A percentile compares a stretch with the other conserved stretches of the same genome.
Conservation (phyloP, 2,329 filamentous ascomycete genomes). For the Colletotrichum spinosum region DNA sequence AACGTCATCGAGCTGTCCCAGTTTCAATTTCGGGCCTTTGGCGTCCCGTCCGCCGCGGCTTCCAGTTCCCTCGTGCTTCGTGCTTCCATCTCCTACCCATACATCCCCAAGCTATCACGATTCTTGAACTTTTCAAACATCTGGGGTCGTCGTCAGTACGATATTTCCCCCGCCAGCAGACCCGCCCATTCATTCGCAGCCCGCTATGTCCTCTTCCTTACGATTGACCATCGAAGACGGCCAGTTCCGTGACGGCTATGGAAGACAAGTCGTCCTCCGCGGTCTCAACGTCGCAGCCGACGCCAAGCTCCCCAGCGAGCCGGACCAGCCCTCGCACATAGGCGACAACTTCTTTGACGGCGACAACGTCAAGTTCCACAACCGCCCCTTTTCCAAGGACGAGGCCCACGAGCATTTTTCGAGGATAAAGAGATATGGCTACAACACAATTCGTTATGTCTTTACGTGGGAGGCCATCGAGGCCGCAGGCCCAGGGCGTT, state of each 20-base stretch:
- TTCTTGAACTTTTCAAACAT: background rate
- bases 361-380: conserved; percentile 90
- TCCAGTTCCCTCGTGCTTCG: conserved; percentile 10
- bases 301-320: conserved; percentile 86
- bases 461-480: conserved; percentile 99
- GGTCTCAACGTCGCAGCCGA: conserved; percentile 96
- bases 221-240: conserved; percentile 87
- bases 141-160: background rate
- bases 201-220: conserved; percentile 73
- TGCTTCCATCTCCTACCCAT: conserved; percentile 21
- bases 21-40: conserved; percentile 34
- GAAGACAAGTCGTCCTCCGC: conserved; percentile 87
- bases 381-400: conserved; percentile 83
- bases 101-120: background rate
- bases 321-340: conserved; percentile 84
- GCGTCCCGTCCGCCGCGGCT: conserved; percentile 26
- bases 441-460: conserved; percentile 95
- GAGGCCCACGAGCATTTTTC: conserved; percentile 90
- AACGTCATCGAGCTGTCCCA: conserved; percentile 37
- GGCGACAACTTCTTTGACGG: conserved; percentile 88
- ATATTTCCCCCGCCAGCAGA: background rate
- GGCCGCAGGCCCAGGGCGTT: conserved; percentile 87
- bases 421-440: conserved; percentile 87
- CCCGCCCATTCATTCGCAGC: background rate
- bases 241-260: conserved; percentile 83